Conservation (phyloP, 192 early-diverging fungal species). For the Entrophospora sp. region DNA sequence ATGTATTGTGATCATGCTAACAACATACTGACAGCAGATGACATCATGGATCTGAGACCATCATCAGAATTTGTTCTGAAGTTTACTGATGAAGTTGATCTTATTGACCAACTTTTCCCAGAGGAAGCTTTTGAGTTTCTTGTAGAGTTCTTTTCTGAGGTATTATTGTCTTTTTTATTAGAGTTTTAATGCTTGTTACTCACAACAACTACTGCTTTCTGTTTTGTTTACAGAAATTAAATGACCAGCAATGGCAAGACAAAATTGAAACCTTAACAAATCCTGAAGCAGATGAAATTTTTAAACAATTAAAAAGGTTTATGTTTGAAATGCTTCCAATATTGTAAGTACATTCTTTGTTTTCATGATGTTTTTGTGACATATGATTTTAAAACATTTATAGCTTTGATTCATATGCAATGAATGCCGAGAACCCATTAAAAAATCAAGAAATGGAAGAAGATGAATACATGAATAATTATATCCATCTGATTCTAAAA, state of each 20-base stretch:
- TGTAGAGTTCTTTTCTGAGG: slow-evolving; percentile 16
- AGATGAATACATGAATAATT: slow-evolving; percentile 17
- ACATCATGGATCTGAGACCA: slow-evolving; percentile 15
- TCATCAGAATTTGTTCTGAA: slow-evolving; percentile 15
- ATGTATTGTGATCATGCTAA: not conserved
- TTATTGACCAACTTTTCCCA: slow-evolving; percentile 5
- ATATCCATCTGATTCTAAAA: slow-evolving; percentile 13
- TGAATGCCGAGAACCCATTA: slow-evolving; percentile 4
- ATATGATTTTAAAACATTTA: slow-evolving; percentile 8
- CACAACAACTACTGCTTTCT: not conserved
- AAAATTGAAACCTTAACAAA: slow-evolving; percentile 7
- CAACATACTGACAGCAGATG: not conserved
- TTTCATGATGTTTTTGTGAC: not conserved
- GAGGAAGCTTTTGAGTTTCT: slow-evolving; percentile 1
- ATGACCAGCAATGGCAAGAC: not conserved
- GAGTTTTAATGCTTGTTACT: not conserved
- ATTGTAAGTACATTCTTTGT: slow-evolving; percentile 12
- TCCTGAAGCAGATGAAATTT: slow-evolving; percentile 4
- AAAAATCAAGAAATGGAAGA: slow-evolving; percentile 8
- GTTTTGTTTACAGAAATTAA: slow-evolving; percentile 7
- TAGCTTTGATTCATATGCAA: slow-evolving; percentile 11
- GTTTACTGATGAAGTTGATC: slow-evolving; percentile 1
- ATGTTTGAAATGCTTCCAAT: slow-evolving; percentile 14
- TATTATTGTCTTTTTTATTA: slow-evolving; percentile 16
- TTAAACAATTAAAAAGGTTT: slow-evolving; percentile 11